Base-by-base conservation (phyloP, 306 rosid genomes). In the Hippophae gyantsensis region DNA sequence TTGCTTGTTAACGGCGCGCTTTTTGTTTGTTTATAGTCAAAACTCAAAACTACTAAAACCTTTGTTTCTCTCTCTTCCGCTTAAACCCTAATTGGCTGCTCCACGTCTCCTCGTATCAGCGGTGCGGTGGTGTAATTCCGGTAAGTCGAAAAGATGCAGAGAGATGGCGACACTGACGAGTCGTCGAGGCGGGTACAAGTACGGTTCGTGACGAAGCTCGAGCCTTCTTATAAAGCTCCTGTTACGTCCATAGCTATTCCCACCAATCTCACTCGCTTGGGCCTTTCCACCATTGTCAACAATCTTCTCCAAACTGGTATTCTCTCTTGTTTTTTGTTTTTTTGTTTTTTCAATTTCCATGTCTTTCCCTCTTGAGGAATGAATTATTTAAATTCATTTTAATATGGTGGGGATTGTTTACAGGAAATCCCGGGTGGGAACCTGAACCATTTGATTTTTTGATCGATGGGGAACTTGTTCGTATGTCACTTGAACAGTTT, bases 401-500 rank as follows among this genome's bases (percentile, higher is more conserved):
- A 44, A 54, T 13, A 47, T 60, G 60, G 10, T 67, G 44, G 10
- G 48, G 13, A 9, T 72, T 69, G 47, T 71, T 51, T 32, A 47
- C 66, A 75, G 84, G 65, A 71, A 77, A 82, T 46, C 68, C 81
- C 56, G 90, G 88, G n/a, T 67, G 80, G 82, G 11, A 80, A 57
- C 43, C 63, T 9, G 93, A 84, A 43, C 88, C 96, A 1, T 88
- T 92, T 69, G 99, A 92, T 77, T 88, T 92, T 72, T 75, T 92
- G 74, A 77, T 88, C 23, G 80, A 92, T 80, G 93, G 93, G 18
- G 96, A 85, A 76, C 76, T 88, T 44, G 85, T 88, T 56, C 84
- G 96, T 26, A 83, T 86, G 96, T 80, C 96, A 6, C 82, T 92
- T 8, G 93, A 84, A 57, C 73, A 88, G 71, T 92, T 92, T 61